Conservation (phyloP, 768 basidiomycete species). For the Saitozyma sp. region DNA sequence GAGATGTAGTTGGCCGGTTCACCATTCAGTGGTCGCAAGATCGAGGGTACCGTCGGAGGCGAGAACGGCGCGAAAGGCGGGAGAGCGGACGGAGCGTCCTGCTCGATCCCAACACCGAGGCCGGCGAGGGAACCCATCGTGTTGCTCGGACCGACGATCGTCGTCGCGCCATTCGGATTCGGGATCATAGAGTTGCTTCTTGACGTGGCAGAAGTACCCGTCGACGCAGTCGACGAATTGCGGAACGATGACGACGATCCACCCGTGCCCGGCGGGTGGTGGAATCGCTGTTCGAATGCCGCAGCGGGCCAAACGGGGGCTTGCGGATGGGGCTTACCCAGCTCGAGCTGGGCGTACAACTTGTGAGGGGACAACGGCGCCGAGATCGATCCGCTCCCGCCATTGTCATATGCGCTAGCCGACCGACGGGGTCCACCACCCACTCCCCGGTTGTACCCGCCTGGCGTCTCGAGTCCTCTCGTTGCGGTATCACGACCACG, state of each 20-base stretch:
- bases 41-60: conserved; percentile 13
- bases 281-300: background rate
- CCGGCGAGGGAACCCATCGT: background rate
- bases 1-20: conserved; percentile 45
- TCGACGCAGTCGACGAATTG: too few relatives aligned
- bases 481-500: conserved; percentile 41
- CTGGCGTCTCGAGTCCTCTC: conserved; percentile 42
- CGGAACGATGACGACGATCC: background rate
- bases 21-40: conserved; percentile 15
- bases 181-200: too few relatives aligned
- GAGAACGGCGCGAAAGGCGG: conserved; percentile 49
- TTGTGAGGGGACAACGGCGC: conserved; percentile 49
- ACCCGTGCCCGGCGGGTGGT: background rate
- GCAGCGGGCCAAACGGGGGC: conserved; percentile 14
- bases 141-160: background rate
- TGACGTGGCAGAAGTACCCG: too few relatives aligned
- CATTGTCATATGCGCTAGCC: conserved; percentile 15
- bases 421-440: conserved; percentile 21
- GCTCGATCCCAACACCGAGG: background rate
- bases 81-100: conserved; percentile 21
- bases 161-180: background rate
- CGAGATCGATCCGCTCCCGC: conserved; percentile 46
- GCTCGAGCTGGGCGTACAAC: conserved; percentile 44
- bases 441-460: conserved; percentile 22
- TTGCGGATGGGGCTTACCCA: conserved; percentile 35